Evolutionary conservation across 208 protist genomes (phyloP), one percentile per base, ranked within the genome.

Genomic region (Trypanosoma platydactyli): DNA sequence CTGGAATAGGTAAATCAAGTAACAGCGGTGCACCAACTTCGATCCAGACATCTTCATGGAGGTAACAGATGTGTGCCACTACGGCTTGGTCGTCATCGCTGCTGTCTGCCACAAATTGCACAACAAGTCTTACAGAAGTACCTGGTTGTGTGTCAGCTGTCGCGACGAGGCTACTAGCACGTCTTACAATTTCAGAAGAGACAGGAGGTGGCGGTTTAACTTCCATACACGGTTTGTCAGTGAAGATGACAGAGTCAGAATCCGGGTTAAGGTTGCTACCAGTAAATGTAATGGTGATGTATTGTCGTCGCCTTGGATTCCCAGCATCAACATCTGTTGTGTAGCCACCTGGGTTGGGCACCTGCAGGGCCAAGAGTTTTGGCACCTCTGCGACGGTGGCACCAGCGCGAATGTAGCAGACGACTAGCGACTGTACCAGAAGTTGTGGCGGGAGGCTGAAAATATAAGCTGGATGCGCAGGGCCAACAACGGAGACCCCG

Each of bases 331-430:
- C 56, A 69, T 89, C 84, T 48, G 77, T 86, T 35, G 69, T 61
- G 69, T 94, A 96, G 25, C 77, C 71, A 46, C 62, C 68, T 41
- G 91, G 91, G 71, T 93, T 94, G 41, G 79, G 78, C 20, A 49
- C 49, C 0, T 42, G 58, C 16, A 96, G 66, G 6, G 48, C 46
- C n/a, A 94, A 65, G 27, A 84, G 72, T 79, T 92, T 77, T 50
- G 88, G 86, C 54, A 96, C 84, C 71, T 96, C 88, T 0, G 91
- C 91, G 22, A 94, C 88, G 6, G 88, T 92, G 27, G 77, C 86
- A 15, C 64, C 63, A 5, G 69, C 55, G 45, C 79, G 74, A 30
- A 84, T 81, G 77, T 94, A 93, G 76, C 91, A 96, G 52, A 94
- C 67, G 1, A 88, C 90, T 40, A 79, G 64, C 40, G 51, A 74